Base-by-base conservation (phyloP, 164 flowering plant species). In the Malania oleifera region DNA sequence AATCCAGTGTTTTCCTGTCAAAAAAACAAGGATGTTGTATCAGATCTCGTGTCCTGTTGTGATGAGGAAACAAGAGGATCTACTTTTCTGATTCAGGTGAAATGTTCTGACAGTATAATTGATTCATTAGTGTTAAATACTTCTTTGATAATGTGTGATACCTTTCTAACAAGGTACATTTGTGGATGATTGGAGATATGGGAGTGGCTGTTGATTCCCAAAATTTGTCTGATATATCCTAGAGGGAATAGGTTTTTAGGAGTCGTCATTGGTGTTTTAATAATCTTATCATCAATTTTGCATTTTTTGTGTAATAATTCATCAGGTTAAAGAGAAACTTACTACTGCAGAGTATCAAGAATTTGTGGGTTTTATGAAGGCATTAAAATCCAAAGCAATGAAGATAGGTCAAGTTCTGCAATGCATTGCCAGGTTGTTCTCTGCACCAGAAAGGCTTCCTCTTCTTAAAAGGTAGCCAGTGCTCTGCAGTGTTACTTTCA, bases 251-350 rank as follows among this genome's bases (percentile, higher is more conserved):
- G n/a, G n/a, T n/a, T n/a, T n/a, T n/a, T n/a, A n/a, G n/a, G n/a
- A n/a, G n/a, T n/a, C n/a, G n/a, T n/a, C n/a, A n/a, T n/a, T n/a
- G n/a, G n/a, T n/a, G n/a, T n/a, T n/a, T n/a, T n/a, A n/a, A n/a
- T n/a, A n/a, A n/a, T n/a, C n/a, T n/a, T n/a, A n/a, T n/a, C n/a
- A n/a, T n/a, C n/a, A n/a, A n/a, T n/a, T n/a, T n/a, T n/a, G n/a
- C n/a, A n/a, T n/a, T n/a, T n/a, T n/a, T n/a, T n/a, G n/a, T n/a
- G n/a, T n/a, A n/a, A n/a, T n/a, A n/a, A n/a, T n/a, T n/a, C n/a
- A n/a, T n/a, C 80, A 91, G 98, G 96, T 85, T 37, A 64, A 77
- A 61, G 91, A 85, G 69, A 85, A 79, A 65, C 96, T 91, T 38
- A 76, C 72, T 56, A 35, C 72, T 29, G 62, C 69, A 20, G 98